phyloP scores from a whole-genome alignment of 106 monocot genomes.

The Platanthera zijinensis region DNA sequence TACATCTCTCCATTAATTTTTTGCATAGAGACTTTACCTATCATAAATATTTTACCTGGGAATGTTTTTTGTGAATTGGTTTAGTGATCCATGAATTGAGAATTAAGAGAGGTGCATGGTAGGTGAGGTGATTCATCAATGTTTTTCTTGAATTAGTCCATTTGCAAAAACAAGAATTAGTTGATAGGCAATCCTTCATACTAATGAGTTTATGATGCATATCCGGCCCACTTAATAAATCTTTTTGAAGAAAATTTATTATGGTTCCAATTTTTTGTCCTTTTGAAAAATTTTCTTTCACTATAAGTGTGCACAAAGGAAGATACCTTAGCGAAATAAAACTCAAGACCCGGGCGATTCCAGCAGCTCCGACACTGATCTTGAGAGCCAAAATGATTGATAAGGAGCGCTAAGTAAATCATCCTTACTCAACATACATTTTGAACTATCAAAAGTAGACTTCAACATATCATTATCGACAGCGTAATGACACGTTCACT shows the following conservation, averaged over 20 bases:
- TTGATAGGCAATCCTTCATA: neutral
- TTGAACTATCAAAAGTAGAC: neutral
- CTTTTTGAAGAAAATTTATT: neutral
- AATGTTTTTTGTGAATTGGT: too few relatives aligned
- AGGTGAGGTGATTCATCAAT: too few relatives aligned
- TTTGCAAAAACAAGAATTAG: too few relatives aligned
- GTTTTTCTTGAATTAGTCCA: too few relatives aligned
- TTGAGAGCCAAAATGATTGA: neutral
- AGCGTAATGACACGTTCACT: neutral
- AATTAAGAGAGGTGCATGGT: too few relatives aligned
- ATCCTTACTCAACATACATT: neutral
- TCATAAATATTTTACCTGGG: too few relatives aligned
- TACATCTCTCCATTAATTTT: too few relatives aligned
- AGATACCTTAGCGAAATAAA: neutral
- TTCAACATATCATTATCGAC: too few relatives aligned
- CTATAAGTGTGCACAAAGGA: neutral
- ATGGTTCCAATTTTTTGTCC: neutral
- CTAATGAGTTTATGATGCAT: neutral
- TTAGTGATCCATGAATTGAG: too few relatives aligned
- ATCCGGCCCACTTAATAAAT: neutral
- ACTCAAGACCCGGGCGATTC: neutral
- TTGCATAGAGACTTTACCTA: too few relatives aligned
- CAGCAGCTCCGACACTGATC: neutral
- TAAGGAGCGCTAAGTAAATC: conserved; percentile 8
- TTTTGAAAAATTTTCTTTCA: neutral